A percentile compares a stretch with the other conserved stretches of the same genome.
Conservation (phyloP, 2,329 filamentous ascomycete genomes). For the Fusarium dlaminii region DNA sequence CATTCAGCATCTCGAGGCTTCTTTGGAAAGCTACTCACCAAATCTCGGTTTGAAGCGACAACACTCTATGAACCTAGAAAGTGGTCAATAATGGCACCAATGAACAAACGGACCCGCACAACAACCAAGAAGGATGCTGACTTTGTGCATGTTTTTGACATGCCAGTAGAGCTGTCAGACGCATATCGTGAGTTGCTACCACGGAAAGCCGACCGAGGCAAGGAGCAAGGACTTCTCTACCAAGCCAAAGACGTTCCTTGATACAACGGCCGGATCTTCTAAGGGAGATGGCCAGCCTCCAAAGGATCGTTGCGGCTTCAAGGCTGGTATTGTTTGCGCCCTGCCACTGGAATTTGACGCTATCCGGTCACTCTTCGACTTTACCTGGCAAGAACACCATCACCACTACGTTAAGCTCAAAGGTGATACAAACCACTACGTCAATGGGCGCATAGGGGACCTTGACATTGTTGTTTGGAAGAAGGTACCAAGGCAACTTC, state of each 20-base stretch:
- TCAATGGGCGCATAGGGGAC: neutral
- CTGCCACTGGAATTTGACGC: neutral
- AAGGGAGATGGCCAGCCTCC: too few relatives aligned
- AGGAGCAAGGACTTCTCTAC: neutral
- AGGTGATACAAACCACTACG: neutral
- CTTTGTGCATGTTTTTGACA: neutral
- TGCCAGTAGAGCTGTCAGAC: neutral
- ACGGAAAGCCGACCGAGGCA: neutral
- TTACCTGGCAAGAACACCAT: neutral
- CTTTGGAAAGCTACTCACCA: neutral
- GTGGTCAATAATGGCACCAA: too few relatives aligned
- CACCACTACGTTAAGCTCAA: neutral
- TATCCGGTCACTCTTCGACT: neutral
- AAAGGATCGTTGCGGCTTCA: neutral
- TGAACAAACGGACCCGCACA: neutral
- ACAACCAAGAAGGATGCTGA: rapidly evolving
- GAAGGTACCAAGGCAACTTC: neutral
- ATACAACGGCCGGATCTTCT: too few relatives aligned
- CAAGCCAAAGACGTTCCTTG: too few relatives aligned
- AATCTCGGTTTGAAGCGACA: neutral
- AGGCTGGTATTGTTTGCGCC: too few relatives aligned
- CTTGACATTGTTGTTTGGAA: neutral
- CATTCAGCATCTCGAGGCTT: neutral
- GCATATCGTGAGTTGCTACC: neutral
- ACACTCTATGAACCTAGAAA: neutral